These are phyloP conservation scores for Diaporthe citri DNA, from an alignment of 2,329 filamentous ascomycete species.

Conservation along the genomic window DNA sequence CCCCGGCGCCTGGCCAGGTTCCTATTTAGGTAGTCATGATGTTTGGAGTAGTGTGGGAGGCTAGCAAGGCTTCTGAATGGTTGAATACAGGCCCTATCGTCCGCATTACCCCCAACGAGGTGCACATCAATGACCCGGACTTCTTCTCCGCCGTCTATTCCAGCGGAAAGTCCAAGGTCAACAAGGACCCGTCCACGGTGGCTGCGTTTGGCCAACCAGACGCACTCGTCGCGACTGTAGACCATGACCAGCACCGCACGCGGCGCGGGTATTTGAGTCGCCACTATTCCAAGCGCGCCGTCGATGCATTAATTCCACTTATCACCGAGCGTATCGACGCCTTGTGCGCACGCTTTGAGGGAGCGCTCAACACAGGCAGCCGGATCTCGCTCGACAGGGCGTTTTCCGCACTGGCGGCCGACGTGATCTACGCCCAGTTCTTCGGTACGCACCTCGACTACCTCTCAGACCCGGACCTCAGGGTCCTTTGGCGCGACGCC, in stretches of 20 bases:
- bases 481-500: background rate
- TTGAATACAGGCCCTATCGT: background rate
- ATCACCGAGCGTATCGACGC: background rate
- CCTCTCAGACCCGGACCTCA: background rate
- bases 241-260: background rate
- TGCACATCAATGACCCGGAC: background rate
- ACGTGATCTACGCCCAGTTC: background rate
- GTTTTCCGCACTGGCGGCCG: background rate
- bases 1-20: too few relatives aligned
- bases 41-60: background rate
- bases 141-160: background rate
- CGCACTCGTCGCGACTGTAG: background rate
- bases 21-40: background rate
- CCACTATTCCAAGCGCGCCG: background rate
- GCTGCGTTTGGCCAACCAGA: background rate
- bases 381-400: background rate
- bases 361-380: background rate
- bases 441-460: background rate
- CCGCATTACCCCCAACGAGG: background rate
- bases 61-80: background rate
- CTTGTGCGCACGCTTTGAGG: background rate
- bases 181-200: background rate
- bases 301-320: background rate
- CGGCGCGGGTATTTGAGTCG: background rate
- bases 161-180: background rate